A percentile compares a stretch with the other conserved stretches of the same genome.
These are phyloP conservation scores for Cunninghamia lanceolata DNA, from an alignment of 75 land plant species.

Conservation along the genomic window DNA sequence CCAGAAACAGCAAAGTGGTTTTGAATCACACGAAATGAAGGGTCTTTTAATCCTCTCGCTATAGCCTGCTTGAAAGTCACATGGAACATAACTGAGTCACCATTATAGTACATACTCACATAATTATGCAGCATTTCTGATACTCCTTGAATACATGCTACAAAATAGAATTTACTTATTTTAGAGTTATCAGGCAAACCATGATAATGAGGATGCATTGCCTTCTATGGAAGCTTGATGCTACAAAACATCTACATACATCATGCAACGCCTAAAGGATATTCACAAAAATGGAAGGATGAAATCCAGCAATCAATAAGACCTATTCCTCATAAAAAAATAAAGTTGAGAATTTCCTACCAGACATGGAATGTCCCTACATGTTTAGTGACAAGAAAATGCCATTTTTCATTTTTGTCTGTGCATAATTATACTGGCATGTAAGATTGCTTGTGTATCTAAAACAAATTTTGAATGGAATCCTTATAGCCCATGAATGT, in stretches of 20 bases:
- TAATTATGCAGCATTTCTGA: background rate
- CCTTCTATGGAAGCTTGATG: constrained; percentile 2
- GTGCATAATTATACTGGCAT: background rate
- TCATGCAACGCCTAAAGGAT: background rate
- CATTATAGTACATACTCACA: background rate
- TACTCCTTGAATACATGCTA: background rate
- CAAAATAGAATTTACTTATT: background rate
- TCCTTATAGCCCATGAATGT: too few relatives aligned
- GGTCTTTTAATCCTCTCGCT: constrained; percentile 94
- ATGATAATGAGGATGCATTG: background rate
- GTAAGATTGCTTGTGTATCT: background rate
- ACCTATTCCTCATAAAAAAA: background rate
- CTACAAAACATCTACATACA: background rate
- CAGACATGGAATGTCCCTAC: background rate
- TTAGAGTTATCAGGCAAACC: background rate
- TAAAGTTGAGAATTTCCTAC: background rate
- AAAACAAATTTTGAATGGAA: too few relatives aligned
- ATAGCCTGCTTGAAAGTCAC: constrained; percentile 57
- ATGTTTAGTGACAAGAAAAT: background rate
- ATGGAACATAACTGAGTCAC: constrained; percentile 4
- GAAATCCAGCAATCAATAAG: background rate
- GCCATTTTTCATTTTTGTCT: background rate
- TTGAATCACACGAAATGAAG: constrained; percentile 97
- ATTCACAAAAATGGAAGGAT: background rate
- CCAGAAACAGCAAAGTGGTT: constrained; percentile 93